Percentiles rank a stretch among this genome's conserved stretches.
Conservation (phyloP, 1,284 basidiomycete species). For the Ustanciosporium gigantosporum region DNA sequence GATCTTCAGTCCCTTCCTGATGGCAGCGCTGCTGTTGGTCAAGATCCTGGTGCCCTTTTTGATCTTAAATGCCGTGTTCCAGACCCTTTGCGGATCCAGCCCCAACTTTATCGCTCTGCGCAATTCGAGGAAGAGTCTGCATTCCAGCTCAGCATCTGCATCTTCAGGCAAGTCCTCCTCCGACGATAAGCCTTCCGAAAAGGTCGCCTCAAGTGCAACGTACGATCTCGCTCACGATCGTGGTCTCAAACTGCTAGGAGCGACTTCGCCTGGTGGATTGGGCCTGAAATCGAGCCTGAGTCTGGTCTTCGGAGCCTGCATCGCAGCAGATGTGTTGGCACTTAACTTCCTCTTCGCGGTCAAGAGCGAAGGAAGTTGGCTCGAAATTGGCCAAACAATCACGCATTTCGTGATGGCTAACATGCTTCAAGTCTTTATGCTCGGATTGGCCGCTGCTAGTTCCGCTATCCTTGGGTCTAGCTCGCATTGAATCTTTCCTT, state of each 20-base stretch:
- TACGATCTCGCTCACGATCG: conserved; percentile 8
- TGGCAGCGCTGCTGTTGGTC: conserved; percentile 70
- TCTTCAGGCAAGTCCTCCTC: conserved; percentile 2
- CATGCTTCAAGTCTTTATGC: conserved; percentile 73
- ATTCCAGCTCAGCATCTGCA: no score
- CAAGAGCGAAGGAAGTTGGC: conserved; percentile 81
- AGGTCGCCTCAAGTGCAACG: no score
- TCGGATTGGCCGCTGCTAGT: conserved; percentile 34
- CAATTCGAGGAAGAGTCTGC: no score
- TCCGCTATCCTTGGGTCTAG: conserved; percentile 14
- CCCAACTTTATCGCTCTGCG: neutral
- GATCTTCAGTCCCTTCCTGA: conserved; percentile 82
- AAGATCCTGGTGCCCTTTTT: conserved; percentile 65
- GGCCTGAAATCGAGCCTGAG: conserved; percentile 31
- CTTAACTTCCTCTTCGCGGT: conserved; percentile 83
- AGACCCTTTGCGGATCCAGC: conserved; percentile 12
- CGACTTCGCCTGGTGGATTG: conserved; percentile 39
- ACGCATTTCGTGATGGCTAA: conserved; percentile 85
- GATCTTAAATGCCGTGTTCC: conserved; percentile 72
- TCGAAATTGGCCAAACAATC: conserved; percentile 86
- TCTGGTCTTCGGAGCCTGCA: conserved; percentile 46
- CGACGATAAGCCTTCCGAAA: conserved; percentile 3
- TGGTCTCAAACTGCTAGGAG: conserved; percentile 33
- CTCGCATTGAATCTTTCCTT: neutral
- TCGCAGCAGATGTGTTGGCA: conserved; percentile 63